Evolutionary conservation across 345 rosid genomes (phyloP).

Genomic region (Triadica sebifera): DNA sequence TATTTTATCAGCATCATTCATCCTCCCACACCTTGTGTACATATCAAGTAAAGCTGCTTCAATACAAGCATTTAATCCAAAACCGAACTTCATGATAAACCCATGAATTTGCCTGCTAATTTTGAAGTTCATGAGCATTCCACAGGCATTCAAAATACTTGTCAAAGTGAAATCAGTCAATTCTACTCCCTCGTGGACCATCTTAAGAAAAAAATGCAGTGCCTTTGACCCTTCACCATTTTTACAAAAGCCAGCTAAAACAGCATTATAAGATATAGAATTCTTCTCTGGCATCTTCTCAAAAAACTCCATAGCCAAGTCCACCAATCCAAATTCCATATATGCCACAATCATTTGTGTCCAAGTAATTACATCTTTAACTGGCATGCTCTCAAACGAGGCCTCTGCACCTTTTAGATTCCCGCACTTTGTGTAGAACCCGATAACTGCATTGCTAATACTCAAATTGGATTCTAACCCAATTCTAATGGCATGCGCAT

Average conservation of each 20-base stretch:
- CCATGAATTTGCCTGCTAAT: conserved; percentile 75
- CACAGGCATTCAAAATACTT: conserved; percentile 61
- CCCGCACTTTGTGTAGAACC: conserved; percentile 57
- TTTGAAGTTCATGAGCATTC: conserved; percentile 40
- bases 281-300: conserved; percentile 63
- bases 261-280: conserved; percentile 54
- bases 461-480: conserved; percentile 58
- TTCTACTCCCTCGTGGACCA: conserved; percentile 55
- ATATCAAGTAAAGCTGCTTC: conserved; percentile 74
- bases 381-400: conserved; percentile 49
- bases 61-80: conserved; percentile 47
- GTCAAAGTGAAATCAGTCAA: conserved; percentile 64
- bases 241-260: conserved; percentile 65
- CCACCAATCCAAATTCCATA: conserved; percentile 63
- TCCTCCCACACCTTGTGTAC: conserved; percentile 79
- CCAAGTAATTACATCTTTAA: conserved; percentile 60
- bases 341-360: conserved; percentile 65
- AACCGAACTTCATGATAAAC: conserved; percentile 62
- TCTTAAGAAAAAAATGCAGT: conserved; percentile 45
- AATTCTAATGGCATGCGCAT: conserved; percentile 53
- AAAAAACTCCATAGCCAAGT: conserved; percentile 57
- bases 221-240: conserved; percentile 54
- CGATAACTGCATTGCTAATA: conserved; percentile 61
- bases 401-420: conserved; percentile 41
- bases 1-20: conserved; percentile 70